Base-by-base conservation (phyloP, 495 filamentous ascomycete species). In the Choiromyces venosus region DNA sequence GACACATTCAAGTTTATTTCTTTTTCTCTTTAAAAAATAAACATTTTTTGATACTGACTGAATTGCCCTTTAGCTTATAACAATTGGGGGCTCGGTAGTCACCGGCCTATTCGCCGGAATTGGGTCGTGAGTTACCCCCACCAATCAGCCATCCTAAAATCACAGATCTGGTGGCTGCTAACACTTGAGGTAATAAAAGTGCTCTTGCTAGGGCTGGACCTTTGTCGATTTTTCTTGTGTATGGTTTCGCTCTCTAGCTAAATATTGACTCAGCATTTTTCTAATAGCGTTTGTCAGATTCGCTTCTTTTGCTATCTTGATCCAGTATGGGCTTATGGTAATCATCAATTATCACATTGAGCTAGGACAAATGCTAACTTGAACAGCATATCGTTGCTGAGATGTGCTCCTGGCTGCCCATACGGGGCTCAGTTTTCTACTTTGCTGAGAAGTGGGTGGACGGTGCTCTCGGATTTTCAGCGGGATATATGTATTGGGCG, bases 21-120 rank as follows among this genome's bases (percentile, higher is more conserved):
- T 12, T 56, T 56, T 56, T 12, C 29, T n/a, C 1, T 19, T 36
- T 4, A 29, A 40, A 38, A 19, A 35, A 2, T 38, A 35, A 10
- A 38, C n/a, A 52, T 19, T 19, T 37, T 0, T 36, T 21, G 40
- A 4, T 66, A 66, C 36, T 71, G 29, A 16, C 2, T 4, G 36
- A 88, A 69, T 25, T 4, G 46, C 7, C n/a, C 81, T 85, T 69
- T 88, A 91, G 80, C 85, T 92, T 72, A 90, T 91, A 74, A 89
- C 85, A 44, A 81, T 87, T 7, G 91, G 91, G 77, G 90, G 90
- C 67, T 90, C 90, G 29, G 90, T 93, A 77, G 91, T 91, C 19
- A 93, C 91, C 5, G 91, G 90, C 66, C 84, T 93, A 52, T 93
- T 93, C 84, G 83, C 93, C 36, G 90, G 91, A 71, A 90, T 88